Evolutionary conservation across 805 yeast genomes (phyloP), one percentile per base, ranked within the genome.

Genomic region (Teunomyces pallodes): DNA sequence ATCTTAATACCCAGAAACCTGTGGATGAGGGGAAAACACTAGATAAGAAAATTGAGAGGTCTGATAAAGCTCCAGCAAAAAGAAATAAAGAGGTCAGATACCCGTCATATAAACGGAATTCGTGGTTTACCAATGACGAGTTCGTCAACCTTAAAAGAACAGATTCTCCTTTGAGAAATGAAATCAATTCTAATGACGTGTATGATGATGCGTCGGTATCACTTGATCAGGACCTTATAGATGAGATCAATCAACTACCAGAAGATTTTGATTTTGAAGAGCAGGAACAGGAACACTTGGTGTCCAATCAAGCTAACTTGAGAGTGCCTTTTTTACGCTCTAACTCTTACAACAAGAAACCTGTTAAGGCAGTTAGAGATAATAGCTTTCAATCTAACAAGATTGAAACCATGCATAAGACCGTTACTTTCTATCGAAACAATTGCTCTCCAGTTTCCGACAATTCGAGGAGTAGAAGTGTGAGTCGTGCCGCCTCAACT

Each of bases 211-310:
- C 41, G 0, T 31, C n/a, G 5, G 41, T 26, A 2, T 38, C 27
- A 20, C 41, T 49, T 5, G 56, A 73, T 47, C 77, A 75, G n/a
- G 69, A 70, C 16, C 62, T 75, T 12, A 47, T 80, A 16, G 83
- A 79, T 52, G 84, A 80, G 57, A 77, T 76, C 42, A 80, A 80
- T 51, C 66, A 59, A 2, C 66, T 79, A 4, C 80, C 83, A 1
- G 80, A 73, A 49, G 76, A 71, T 53, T 71, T 55, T 53, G 76
- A 72, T 46, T 70, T 70, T 48, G 67, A 64, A 26, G 69, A 67
- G 20, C 55, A 61, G 30, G 53, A 56, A 9, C 39, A 52, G 47
- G 46, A 50, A 32, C 35, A 2, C 8, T 7, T 33, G n/a, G 28
- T 12, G n/a, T 12, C 41, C 14, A 36, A 30, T 9, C 27, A 35